These are phyloP conservation scores for Mycosphaerella arachidis DNA, from an alignment of 2,329 filamentous ascomycete genomes.

Conservation along the genomic window DNA sequence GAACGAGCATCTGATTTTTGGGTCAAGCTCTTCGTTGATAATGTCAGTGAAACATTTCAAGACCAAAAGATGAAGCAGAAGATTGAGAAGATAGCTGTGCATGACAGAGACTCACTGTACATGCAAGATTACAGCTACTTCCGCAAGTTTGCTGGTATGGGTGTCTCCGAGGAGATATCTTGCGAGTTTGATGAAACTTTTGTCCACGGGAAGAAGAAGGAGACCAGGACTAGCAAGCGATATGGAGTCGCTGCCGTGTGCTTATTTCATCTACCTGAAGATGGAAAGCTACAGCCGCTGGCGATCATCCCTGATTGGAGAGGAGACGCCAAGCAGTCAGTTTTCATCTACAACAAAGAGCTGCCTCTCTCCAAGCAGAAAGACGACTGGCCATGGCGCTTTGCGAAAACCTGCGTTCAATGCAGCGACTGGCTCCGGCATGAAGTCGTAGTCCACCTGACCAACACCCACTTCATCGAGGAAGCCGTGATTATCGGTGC, in stretches of 20 bases:
- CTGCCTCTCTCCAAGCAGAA: constrained; percentile 36
- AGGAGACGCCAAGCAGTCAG: constrained; percentile 40
- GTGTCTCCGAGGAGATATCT: constrained; percentile 12
- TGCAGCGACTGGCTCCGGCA: constrained; percentile 48
- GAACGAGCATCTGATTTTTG: constrained; percentile 30
- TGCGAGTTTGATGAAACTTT: constrained; percentile 16
- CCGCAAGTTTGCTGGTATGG: constrained; percentile 32
- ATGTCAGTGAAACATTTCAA: constrained; percentile 26
- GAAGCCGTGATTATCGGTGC: constrained; percentile 21
- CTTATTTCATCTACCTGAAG: constrained; percentile 30
- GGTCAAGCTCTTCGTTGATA: constrained; percentile 35
- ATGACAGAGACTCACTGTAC: constrained; percentile 35
- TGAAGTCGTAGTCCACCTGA: constrained; percentile 45
- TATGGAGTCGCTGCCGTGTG: constrained; percentile 18
- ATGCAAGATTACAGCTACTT: constrained; percentile 46
- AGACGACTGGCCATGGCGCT: constrained; percentile 50
- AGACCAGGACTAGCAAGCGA: constrained; percentile 8
- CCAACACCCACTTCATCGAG: constrained; percentile 21
- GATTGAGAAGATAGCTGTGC: constrained; percentile 28
- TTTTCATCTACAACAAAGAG: constrained; percentile 49
- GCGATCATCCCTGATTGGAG: constrained; percentile 49
- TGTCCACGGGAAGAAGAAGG: constrained; percentile 6
- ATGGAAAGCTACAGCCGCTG: constrained; percentile 47
- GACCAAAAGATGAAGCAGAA: constrained; percentile 33
- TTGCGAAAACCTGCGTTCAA: constrained; percentile 50